Percentiles rank a stretch among this genome's conserved stretches.
These are phyloP conservation scores for Pythium scleroteichum DNA, from an alignment of 352 stramenopile species.

Conservation along the genomic window DNA sequence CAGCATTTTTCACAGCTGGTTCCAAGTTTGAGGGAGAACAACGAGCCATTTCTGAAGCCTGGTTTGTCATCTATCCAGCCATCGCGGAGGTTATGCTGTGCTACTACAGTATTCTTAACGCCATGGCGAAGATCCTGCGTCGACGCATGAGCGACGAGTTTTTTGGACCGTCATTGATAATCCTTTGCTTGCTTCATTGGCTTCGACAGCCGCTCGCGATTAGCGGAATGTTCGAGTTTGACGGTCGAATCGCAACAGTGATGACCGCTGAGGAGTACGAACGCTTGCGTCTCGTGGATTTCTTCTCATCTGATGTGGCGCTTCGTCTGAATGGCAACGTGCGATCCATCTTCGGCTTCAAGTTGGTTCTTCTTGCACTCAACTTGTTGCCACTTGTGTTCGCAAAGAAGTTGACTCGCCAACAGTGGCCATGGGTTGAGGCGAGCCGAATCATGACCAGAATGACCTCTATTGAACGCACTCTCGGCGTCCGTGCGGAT, in stretches of 20 bases:
- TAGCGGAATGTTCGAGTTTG: constrained; percentile 25
- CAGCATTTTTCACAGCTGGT: constrained; percentile 44
- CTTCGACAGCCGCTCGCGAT: constrained; percentile 29
- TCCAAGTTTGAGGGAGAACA: constrained; percentile 51
- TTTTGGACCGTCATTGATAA: constrained; percentile 39
- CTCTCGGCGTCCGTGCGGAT: constrained; percentile 5
- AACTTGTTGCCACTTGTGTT: constrained; percentile 41
- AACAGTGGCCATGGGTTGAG: constrained; percentile 4
- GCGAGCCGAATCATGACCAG: neutral
- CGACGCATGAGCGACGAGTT: constrained; percentile 39
- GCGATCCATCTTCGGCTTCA: constrained; percentile 39
- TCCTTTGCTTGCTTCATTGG: constrained; percentile 44
- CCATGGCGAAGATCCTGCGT: constrained; percentile 37
- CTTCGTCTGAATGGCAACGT: constrained; percentile 38
- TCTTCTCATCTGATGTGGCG: constrained; percentile 35
- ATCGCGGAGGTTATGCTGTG: constrained; percentile 44
- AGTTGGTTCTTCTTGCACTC: constrained; percentile 38
- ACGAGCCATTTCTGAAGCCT: constrained; percentile 37
- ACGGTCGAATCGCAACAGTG: constrained; percentile 39
- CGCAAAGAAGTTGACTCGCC: neutral
- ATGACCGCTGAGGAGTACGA: constrained; percentile 38
- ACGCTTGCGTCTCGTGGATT: constrained; percentile 34
- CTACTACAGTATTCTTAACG: constrained; percentile 55
- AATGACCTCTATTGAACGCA: neutral
- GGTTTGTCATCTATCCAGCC: constrained; percentile 51